Evolutionary conservation across 1,284 basidiomycete species (phyloP), one percentile per base, ranked within the genome.

Genomic region (Puccinia novopanici): DNA sequence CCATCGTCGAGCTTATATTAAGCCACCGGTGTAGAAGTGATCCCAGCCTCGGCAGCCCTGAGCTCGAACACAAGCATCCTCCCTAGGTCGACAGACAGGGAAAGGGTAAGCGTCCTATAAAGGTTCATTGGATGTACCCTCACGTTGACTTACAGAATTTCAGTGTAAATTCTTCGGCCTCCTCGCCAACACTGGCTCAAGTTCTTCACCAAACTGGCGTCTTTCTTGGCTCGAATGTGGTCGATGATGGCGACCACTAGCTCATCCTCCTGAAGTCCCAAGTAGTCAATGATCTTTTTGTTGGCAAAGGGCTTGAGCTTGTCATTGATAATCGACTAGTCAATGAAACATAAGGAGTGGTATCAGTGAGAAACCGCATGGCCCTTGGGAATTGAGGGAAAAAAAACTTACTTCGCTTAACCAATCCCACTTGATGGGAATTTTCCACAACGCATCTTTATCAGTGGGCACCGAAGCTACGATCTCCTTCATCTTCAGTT

Each of bases 261-360:
- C 77, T 85, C 85, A 13, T 84, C 82, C 78, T 85, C 85, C 71
- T 85, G 83, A 15, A 81, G 72, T 37, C 85, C 85, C 48, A 85
- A 82, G 73, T 84, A 85, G 61, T 84, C 84, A 67, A 85, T 83
- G 63, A 85, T 84, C 65, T 84, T 82, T 54, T 82, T 82, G 55
- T 81, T 83, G 8, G 83, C 83, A 73, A 84, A 85, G 5, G 84
- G 84, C 55, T 79, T 79, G 3, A 85, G 75, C 79, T 84, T 83
- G 4, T 80, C 75, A 12, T 81, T 81, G 71, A 85, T 78, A 45
- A 85, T 82, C 48, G 81, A 75, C 84, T 85, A 19, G 17, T 34
- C 30, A 37, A 19, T 17, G 17, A 81, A 8, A n/a, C 22, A 68
- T 17, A 42, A 42, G 37, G 9, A 40, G 34, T 10, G 19, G 22